Conservation (phyloP, 768 basidiomycete species). For the Artomyces pyxidatus region DNA sequence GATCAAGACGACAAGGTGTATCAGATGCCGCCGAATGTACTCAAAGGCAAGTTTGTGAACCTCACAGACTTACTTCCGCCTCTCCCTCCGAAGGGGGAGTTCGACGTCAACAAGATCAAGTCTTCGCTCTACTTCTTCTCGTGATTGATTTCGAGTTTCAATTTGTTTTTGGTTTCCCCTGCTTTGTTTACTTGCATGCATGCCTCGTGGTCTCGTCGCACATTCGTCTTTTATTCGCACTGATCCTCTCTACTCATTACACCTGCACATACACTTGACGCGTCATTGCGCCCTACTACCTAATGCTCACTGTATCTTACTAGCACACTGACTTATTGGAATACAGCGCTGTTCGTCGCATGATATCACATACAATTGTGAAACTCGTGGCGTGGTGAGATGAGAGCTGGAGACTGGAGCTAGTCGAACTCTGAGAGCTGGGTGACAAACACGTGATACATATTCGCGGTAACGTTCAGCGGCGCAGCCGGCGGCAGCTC, state of each 20-base stretch:
- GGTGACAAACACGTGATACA: too few species aligned
- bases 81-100: constrained; percentile 76
- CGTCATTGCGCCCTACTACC: not conserved
- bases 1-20: too few species aligned
- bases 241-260: not conserved
- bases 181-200: not conserved
- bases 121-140: constrained; percentile 92
- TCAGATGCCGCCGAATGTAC: too few species aligned
- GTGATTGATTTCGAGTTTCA: constrained; percentile 27
- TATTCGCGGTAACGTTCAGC: too few species aligned
- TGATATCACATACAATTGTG: too few species aligned
- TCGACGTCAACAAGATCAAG: constrained; percentile 78
- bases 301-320: not conserved
- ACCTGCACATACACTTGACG: not conserved
- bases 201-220: not conserved
- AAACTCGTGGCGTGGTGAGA: too few species aligned
- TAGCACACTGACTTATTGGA: constrained; percentile 8
- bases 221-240: not conserved
- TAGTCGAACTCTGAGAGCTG: too few species aligned
- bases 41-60: constrained; percentile 57
- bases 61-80: constrained; percentile 72
- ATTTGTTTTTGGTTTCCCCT: not conserved
- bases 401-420: too few species aligned
- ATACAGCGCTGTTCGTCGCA: too few species aligned
- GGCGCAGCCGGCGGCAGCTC: too few species aligned